Evolutionary conservation across 2,329 filamentous ascomycete genomes (phyloP).

Genomic region (Diaporthe humulicola): DNA sequence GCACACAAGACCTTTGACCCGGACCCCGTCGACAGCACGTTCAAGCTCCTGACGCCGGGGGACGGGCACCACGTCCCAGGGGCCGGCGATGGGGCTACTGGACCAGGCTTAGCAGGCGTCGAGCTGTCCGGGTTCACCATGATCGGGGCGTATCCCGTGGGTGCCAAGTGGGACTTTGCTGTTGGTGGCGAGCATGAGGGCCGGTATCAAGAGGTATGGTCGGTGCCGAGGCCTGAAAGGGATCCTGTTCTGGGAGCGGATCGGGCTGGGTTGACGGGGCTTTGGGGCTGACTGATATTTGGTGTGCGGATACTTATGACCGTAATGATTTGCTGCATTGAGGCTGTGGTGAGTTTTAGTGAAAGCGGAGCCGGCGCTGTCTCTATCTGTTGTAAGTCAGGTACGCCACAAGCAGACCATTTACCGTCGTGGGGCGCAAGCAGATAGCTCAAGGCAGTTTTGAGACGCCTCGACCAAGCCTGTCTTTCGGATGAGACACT

Average conservation of each 20-base stretch:
- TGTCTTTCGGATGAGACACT: neutral
- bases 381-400: neutral
- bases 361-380: neutral
- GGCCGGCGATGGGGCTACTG: constrained; percentile 44
- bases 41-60: constrained; percentile 59
- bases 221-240: constrained; percentile 55
- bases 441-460: neutral
- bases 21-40: constrained; percentile 48
- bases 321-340: neutral
- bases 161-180: constrained; percentile 63
- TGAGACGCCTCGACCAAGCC: neutral
- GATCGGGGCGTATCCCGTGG: constrained; percentile 68
- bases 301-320: neutral
- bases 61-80: constrained; percentile 52
- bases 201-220: constrained; percentile 59
- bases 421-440: neutral
- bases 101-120: constrained; percentile 51
- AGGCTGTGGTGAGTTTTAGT: neutral
- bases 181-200: constrained; percentile 56
- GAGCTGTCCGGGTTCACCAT: constrained; percentile 63
- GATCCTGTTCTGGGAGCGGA: constrained; percentile 62
- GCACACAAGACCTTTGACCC: constrained; percentile 65
- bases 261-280: constrained; percentile 32
- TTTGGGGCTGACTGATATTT: constrained; percentile 25
- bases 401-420: neutral